phyloP scores from a whole-genome alignment of 108 stramenopile species.

The Cyclotella atomus region DNA sequence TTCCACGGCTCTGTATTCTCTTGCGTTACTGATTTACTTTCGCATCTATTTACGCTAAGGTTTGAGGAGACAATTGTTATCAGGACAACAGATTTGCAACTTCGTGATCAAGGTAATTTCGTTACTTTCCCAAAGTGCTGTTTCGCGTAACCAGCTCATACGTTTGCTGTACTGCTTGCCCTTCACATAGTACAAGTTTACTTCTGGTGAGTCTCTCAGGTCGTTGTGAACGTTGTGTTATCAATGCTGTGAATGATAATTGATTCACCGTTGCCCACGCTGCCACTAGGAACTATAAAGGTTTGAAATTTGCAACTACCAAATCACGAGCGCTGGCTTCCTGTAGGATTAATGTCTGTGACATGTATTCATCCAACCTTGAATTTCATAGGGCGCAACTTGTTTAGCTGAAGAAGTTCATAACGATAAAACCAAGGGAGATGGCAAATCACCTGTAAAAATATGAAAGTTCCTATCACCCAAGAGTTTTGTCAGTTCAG shows the following conservation, averaged over 20 bases:
- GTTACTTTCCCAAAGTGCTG: too few relatives aligned
- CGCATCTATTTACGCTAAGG: conserved; percentile 1
- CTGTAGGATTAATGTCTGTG: conserved; percentile 37
- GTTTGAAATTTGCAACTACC: conserved; percentile 12
- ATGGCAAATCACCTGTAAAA: neutral
- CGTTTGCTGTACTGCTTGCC: too few relatives aligned
- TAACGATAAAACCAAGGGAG: conserved; percentile 8
- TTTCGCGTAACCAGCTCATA: too few relatives aligned
- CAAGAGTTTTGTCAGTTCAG: conserved; percentile 40
- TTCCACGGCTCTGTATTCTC: neutral
- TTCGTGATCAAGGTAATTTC: conserved; percentile 35
- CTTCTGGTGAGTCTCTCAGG: conserved; percentile 40
- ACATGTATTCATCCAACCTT: conserved; percentile 32
- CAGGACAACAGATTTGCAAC: conserved; percentile 35
- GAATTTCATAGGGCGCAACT: conserved; percentile 36
- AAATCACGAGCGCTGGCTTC: conserved; percentile 28
- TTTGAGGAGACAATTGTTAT: conserved; percentile 44
- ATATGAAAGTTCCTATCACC: conserved; percentile 27
- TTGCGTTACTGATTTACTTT: neutral
- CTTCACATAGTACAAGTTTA: too few relatives aligned
- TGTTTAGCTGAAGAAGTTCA: conserved; percentile 7
- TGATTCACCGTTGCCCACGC: neutral
- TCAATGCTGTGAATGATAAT: neutral
- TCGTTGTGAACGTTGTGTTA: too few relatives aligned
- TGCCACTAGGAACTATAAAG: conserved; percentile 35